Evolutionary conservation across 495 filamentous ascomycete species (phyloP), one percentile per base, ranked within the genome.

Genomic region (Stereocaulon alpinum): DNA sequence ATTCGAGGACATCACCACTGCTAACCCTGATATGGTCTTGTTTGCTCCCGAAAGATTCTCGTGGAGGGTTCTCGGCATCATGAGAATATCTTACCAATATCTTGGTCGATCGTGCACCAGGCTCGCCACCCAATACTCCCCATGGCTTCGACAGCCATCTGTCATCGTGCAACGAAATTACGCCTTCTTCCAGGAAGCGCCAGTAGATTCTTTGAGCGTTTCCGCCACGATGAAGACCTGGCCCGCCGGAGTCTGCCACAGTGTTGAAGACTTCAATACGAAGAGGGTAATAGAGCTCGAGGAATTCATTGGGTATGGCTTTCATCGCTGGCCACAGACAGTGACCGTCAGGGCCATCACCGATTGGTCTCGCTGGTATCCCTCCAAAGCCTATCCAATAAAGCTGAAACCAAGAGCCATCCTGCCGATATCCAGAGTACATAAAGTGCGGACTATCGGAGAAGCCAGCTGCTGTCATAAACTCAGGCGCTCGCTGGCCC

Each of bases 361-460:
- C 75, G 14, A 73, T 75, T 2, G 73, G 70, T 5, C 76, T 67
- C 0, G 76, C 77, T 7, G 77, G 77, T 2, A 79, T 60, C 32
- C 76, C 77, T 6, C 77, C 77, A 37, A 79, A 78, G 0, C 76
- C 76, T 27, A 79, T 78, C 63, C 77, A 76, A 55, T 78, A 80
- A 0, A 80, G 69, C 63, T 78, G 73, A 58, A 73, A 80, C 73
- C 72, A 80, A 57, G 77, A 74, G 24, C 77, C 76, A 43, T 72
- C 65, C 3, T 75, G 72, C 52, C 76, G 24, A 10, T 61, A 61
- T 18, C 61, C 61, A 2, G 74, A 76, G 57, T 78, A 79, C 66
- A 79, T 77, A 61, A 80, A 74, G 52, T 80, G 74, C 0, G 76
- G 75, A 0, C 73, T 76, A 64, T 78, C 77, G 41, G 73, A 76